These are phyloP conservation scores for Hyparrhenia diplandra DNA, from an alignment of 176 grass and related monocot genomes.

Conservation along the genomic window DNA sequence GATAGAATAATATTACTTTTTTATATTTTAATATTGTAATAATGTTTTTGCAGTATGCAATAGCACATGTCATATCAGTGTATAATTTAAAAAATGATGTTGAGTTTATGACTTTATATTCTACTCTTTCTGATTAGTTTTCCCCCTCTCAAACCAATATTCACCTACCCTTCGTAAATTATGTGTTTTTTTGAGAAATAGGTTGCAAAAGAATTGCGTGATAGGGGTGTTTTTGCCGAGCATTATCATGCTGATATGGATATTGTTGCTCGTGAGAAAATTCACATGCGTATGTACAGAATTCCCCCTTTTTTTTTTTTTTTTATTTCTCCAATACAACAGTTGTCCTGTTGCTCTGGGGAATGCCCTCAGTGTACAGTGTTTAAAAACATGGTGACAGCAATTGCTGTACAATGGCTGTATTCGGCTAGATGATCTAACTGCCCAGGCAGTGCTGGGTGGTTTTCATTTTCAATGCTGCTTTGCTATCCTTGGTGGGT, in stretches of 20 bases:
- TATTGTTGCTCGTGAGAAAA: slow-evolving; percentile 65
- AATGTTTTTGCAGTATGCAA: neutral
- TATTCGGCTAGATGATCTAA: neutral
- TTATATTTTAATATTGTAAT: neutral
- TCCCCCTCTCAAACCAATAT: neutral
- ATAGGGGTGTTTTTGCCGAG: slow-evolving; percentile 78
- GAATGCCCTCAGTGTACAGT: neutral
- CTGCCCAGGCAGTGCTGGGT: neutral
- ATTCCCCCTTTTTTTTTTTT: too few species aligned
- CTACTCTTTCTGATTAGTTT: neutral
- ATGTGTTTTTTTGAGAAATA: slow-evolving; percentile 28
- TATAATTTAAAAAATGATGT: neutral
- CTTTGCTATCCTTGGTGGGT: neutral
- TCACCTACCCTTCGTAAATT: slow-evolving; percentile 3
- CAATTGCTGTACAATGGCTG: neutral
- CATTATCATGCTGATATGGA: slow-evolving; percentile 99
- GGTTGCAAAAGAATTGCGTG: slow-evolving; percentile 78
- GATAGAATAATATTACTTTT: neutral
- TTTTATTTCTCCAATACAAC: too few species aligned
- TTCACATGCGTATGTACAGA: slow-evolving; percentile 54
- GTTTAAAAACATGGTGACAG: neutral
- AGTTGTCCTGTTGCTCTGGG: too few species aligned
- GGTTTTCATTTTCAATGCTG: neutral
- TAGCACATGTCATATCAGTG: neutral
- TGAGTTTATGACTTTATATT: neutral